Percentiles rank a stretch among this genome's conserved stretches.
Evolutionary conservation across 257 asterid genomes (phyloP).

Genomic region (Ballota nigra): DNA sequence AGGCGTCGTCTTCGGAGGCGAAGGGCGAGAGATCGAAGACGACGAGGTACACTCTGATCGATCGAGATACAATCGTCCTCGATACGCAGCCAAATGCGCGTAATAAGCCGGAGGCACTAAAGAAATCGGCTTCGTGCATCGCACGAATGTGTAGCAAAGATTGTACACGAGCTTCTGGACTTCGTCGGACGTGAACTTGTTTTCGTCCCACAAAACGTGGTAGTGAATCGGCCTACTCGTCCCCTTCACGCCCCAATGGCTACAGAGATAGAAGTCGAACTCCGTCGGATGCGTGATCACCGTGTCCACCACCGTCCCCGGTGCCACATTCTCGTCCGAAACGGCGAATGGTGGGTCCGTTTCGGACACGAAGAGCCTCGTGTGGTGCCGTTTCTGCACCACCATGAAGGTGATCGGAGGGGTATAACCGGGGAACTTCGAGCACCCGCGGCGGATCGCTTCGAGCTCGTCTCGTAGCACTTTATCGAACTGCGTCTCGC

Average conservation of each 20-base stretch:
- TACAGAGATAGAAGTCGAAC: conserved; percentile 89
- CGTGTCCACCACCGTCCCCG: conserved; percentile 93
- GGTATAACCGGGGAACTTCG: conserved; percentile 53
- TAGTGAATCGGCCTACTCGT: conserved; percentile 92
- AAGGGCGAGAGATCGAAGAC: conserved; percentile 46
- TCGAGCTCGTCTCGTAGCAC: conserved; percentile 62
- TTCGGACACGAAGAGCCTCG: conserved; percentile 65
- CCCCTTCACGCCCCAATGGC: conserved; percentile 96
- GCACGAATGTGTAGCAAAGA: conserved; percentile 88
- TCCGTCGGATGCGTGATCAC: conserved; percentile 78
- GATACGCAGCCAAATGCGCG: conserved; percentile 92
- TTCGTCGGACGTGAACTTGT: conserved; percentile 80
- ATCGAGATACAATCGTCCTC: conserved; percentile 85
- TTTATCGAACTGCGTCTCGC: conserved; percentile 83
- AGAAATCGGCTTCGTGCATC: conserved; percentile 96
- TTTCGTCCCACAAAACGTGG: conserved; percentile 90
- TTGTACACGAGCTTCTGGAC: conserved; percentile 81
- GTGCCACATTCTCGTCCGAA: conserved; percentile 63
- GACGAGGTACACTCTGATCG: conserved; percentile 36
- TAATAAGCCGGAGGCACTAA: conserved; percentile 93
- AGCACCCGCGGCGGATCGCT: conserved; percentile 59
- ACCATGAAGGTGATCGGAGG: conserved; percentile 86
- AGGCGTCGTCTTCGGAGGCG: conserved; percentile 62
- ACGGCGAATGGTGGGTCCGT: conserved; percentile 31
- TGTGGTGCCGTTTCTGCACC: conserved; percentile 93